phyloP scores from a whole-genome alignment of 139 green algal species.

The Closterium sp. region DNA sequence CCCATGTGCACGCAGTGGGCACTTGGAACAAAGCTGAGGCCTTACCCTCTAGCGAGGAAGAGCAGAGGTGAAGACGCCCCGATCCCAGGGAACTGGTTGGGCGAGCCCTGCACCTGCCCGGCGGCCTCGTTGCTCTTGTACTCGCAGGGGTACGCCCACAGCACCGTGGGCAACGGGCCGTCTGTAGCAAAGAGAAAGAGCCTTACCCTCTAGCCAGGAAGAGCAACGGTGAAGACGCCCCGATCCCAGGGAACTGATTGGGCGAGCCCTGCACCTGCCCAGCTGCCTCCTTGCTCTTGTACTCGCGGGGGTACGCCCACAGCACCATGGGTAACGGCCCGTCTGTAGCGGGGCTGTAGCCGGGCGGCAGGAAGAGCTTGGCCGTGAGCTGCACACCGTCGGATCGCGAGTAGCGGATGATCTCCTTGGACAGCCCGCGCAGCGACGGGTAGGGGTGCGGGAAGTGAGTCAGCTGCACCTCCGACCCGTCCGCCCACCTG shows the following conservation, averaged over 20 bases:
- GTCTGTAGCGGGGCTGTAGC: slow-evolving; percentile 56
- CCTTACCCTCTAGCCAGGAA: slow-evolving; percentile 69
- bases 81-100: slow-evolving; percentile 86
- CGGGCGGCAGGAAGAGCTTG: slow-evolving; percentile 87
- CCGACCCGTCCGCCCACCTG: slow-evolving; percentile 25
- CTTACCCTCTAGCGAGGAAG: slow-evolving; percentile 69
- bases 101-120: slow-evolving; percentile 82
- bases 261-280: slow-evolving; percentile 86
- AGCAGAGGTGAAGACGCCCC: slow-evolving; percentile 78
- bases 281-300: slow-evolving; percentile 81
- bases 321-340: slow-evolving; percentile 86
- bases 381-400: slow-evolving; percentile 92
- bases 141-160: slow-evolving; percentile 90
- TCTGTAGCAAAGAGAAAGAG: too few species aligned
- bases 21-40: background rate
- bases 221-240: slow-evolving; percentile 77
- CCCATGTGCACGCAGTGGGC: background rate
- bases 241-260: slow-evolving; percentile 85
- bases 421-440: slow-evolving; percentile 77
- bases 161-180: slow-evolving; percentile 82
- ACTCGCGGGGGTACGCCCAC: slow-evolving; percentile 88
- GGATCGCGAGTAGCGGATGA: slow-evolving; percentile 85
- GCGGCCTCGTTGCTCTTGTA: slow-evolving; percentile 82
- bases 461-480: slow-evolving; percentile 77
- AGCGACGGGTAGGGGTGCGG: slow-evolving; percentile 93